Conservation (phyloP, 2,329 filamentous ascomycete species). For the Penicillium sp. region DNA sequence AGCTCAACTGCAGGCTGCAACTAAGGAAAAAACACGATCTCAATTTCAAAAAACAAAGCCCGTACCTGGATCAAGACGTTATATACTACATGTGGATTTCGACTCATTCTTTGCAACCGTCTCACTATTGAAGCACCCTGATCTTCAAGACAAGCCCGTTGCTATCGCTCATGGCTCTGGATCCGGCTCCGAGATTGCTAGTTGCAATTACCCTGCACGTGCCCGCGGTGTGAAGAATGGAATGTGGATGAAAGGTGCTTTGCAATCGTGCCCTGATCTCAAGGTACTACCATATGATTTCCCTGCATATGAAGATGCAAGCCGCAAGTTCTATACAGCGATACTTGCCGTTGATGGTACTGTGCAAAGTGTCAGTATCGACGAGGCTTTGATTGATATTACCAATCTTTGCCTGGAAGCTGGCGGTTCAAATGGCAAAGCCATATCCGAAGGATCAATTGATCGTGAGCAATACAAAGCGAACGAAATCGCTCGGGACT, state of each 20-base stretch:
- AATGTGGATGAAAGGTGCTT: constrained; percentile 97
- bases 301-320: constrained; percentile 88
- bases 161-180: constrained; percentile 87
- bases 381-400: constrained; percentile 87
- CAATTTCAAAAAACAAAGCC: constrained; percentile 53
- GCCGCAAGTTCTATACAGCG: constrained; percentile 79
- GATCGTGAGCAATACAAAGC: constrained; percentile 77
- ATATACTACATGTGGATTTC: constrained; percentile 94
- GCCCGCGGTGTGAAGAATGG: constrained; percentile 89
- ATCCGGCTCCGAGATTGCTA: constrained; percentile 88
- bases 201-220: constrained; percentile 91
- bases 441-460: constrained; percentile 65
- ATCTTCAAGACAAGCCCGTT: constrained; percentile 73
- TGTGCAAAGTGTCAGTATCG: constrained; percentile 95
- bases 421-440: constrained; percentile 65
- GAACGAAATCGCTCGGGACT: constrained; percentile 64
- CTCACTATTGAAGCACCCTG: constrained; percentile 73
- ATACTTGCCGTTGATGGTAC: constrained; percentile 76
- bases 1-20: constrained; percentile 76
- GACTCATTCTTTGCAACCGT: constrained; percentile 98
- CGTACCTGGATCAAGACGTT: constrained; percentile 66
- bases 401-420: constrained; percentile 67
- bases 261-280: constrained; percentile 77
- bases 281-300: constrained; percentile 96
- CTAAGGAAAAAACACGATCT: constrained; percentile 62